Evolutionary conservation across 208 protist species (phyloP).

Genomic region (Novymonas esmeraldas): DNA sequence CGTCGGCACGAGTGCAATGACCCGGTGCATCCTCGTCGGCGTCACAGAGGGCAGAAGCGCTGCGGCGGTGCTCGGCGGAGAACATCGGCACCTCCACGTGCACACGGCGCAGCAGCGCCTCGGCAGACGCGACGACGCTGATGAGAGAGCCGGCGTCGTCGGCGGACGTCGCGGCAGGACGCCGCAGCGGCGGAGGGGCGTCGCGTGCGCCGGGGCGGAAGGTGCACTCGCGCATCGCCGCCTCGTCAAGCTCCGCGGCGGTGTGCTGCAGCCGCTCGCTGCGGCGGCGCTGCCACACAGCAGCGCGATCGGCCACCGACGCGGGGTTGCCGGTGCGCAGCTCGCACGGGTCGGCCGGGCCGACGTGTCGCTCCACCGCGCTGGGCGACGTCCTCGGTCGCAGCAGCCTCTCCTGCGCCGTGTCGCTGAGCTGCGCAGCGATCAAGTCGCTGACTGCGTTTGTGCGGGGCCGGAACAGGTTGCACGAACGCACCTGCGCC

Average conservation of each 20-base stretch:
- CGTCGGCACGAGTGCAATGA: conserved; percentile 11
- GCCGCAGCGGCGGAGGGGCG: neutral
- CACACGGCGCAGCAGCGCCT: conserved; percentile 19
- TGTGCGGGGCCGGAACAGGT: conserved; percentile 40
- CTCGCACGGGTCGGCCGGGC: too few relatives aligned
- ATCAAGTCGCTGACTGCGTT: conserved; percentile 54
- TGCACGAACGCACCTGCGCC: conserved; percentile 1
- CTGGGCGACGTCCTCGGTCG: conserved; percentile 1
- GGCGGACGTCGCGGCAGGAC: neutral
- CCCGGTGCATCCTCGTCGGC: neutral
- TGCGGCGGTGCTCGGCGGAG: neutral
- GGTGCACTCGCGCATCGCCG: conserved; percentile 36
- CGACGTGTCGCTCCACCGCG: conserved; percentile 19
- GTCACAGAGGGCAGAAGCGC: neutral
- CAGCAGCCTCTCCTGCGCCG: conserved; percentile 40
- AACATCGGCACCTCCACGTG: neutral
- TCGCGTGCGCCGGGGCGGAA: conserved; percentile 33
- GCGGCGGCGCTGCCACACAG: conserved; percentile 28
- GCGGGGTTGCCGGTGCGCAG: neutral
- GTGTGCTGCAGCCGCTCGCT: conserved; percentile 25
- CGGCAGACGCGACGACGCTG: conserved; percentile 13
- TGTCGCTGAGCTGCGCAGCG: conserved; percentile 38
- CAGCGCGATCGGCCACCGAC: conserved; percentile 13
- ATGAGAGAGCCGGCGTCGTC: neutral
- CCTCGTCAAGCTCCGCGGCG: conserved; percentile 16